These are phyloP conservation scores for Oryza longistaminata DNA, from an alignment of 176 grass and related monocot genomes.

Conservation along the genomic window DNA sequence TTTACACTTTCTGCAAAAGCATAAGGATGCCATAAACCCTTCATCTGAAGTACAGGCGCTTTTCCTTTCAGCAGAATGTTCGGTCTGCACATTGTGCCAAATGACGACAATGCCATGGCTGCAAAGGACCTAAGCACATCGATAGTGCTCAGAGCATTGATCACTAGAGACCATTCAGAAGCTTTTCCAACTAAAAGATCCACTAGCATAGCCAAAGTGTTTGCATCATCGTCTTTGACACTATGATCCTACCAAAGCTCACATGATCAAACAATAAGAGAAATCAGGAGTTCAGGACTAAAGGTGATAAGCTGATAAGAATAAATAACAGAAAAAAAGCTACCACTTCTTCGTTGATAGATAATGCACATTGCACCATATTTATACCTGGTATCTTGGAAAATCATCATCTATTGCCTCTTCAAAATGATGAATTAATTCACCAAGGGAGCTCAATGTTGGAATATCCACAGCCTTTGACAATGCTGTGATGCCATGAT, in stretches of 20 bases:
- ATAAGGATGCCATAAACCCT: slow-evolving; percentile 95
- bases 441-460: slow-evolving; percentile 59
- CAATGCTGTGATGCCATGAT: slow-evolving; percentile 60
- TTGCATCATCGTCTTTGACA: slow-evolving; percentile 56
- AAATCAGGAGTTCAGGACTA: slow-evolving; percentile 20
- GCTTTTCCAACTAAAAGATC: slow-evolving; percentile 60
- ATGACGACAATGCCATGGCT: slow-evolving; percentile 53
- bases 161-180: slow-evolving; percentile 79
- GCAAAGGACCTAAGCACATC: slow-evolving; percentile 94
- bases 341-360: slow-evolving; percentile 1
- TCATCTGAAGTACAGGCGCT: slow-evolving; percentile 68
- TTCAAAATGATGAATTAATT: slow-evolving; percentile 68
- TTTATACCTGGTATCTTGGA: slow-evolving; percentile 64
- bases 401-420: slow-evolving; percentile 58
- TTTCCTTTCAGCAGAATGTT: slow-evolving; percentile 49
- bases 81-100: slow-evolving; percentile 68
- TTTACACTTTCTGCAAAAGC: slow-evolving; percentile 72
- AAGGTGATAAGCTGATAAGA: neutral
- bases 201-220: slow-evolving; percentile 61
- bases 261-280: slow-evolving; percentile 25
- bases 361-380: slow-evolving; percentile 31
- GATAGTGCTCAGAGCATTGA: slow-evolving; percentile 61
- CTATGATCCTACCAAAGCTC: slow-evolving; percentile 59
- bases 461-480: slow-evolving; percentile 72
- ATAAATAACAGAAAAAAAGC: slow-evolving; percentile 27